Evolutionary conservation across 228 moss, liverwort and hornwort genomes (phyloP).

Genomic region (Sphagnum fallax): DNA sequence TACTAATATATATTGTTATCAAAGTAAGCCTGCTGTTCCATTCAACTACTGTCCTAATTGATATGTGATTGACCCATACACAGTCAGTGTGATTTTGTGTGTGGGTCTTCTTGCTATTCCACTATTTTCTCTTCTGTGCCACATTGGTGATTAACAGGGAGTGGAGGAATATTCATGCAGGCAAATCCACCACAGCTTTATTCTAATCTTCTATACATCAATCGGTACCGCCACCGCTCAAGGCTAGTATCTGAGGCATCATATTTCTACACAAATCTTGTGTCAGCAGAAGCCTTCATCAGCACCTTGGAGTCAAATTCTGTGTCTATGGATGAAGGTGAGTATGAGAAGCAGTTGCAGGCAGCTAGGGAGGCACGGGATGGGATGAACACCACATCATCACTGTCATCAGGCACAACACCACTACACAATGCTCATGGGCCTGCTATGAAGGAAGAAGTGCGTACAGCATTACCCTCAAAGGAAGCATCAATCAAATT

Average conservation of each 20-base stretch:
- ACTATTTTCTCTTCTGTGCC: too few relatives aligned
- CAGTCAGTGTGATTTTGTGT: too few relatives aligned
- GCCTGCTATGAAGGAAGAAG: conserved; percentile 19
- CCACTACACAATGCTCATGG: conserved; percentile 21
- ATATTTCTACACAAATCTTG: conserved; percentile 96
- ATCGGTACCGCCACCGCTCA: conserved; percentile 76
- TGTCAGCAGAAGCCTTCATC: conserved; percentile 87
- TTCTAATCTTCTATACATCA: conserved; percentile 94
- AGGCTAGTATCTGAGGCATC: conserved; percentile 87
- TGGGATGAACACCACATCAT: conserved; percentile 38
- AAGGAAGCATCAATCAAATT: conserved; percentile 1
- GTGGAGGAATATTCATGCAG: conserved; percentile 19
- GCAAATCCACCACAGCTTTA: conserved; percentile 97
- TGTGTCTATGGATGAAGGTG: conserved; percentile 74
- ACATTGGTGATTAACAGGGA: too few relatives aligned
- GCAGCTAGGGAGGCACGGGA: conserved; percentile 58
- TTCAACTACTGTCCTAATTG: too few relatives aligned
- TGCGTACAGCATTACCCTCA: not conserved
- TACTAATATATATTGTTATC: conserved; percentile 91
- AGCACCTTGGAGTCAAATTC: conserved; percentile 63
- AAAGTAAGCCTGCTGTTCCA: conserved; percentile 42
- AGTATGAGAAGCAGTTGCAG: conserved; percentile 82
- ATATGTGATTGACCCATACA: too few relatives aligned
- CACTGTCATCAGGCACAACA: conserved; percentile 19
- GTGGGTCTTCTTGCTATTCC: too few relatives aligned